Conservation (phyloP, 306 rosid genomes). For the Cicer arietinum region DNA sequence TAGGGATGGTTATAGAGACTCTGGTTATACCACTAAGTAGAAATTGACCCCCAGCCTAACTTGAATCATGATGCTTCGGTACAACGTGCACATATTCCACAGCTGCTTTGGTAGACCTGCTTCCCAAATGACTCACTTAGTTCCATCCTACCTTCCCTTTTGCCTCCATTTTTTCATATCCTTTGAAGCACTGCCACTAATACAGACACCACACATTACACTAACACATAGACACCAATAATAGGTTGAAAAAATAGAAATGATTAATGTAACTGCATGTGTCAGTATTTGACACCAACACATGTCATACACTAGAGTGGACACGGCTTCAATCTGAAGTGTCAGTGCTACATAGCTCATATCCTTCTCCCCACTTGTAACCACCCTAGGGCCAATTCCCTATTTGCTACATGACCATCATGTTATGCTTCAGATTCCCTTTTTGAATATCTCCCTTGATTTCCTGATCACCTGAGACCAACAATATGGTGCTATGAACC, state of each 20-base stretch:
- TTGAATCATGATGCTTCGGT: neutral
- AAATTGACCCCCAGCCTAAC: neutral
- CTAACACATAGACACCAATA: no score
- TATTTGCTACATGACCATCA: neutral
- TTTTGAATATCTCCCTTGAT: constrained; percentile 2
- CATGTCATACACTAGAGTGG: no score
- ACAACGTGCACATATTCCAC: neutral
- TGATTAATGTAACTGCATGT: no score
- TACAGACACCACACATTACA: no score
- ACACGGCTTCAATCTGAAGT: no score
- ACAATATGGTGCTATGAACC: neutral
- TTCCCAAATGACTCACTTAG: constrained; percentile 13
- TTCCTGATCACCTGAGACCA: neutral
- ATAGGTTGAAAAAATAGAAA: no score
- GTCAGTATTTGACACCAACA: no score
- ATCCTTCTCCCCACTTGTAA: neutral
- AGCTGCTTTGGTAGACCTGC: neutral
- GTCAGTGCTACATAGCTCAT: no score
- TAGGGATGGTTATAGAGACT: neutral
- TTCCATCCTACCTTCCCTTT: neutral
- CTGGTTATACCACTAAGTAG: neutral
- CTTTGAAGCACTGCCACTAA: no score
- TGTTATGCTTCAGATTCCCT: neutral
- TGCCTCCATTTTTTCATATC: neutral
- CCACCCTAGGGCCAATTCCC: neutral